Conservation (phyloP, 768 basidiomycete species). For the Jaapia argillacea region DNA sequence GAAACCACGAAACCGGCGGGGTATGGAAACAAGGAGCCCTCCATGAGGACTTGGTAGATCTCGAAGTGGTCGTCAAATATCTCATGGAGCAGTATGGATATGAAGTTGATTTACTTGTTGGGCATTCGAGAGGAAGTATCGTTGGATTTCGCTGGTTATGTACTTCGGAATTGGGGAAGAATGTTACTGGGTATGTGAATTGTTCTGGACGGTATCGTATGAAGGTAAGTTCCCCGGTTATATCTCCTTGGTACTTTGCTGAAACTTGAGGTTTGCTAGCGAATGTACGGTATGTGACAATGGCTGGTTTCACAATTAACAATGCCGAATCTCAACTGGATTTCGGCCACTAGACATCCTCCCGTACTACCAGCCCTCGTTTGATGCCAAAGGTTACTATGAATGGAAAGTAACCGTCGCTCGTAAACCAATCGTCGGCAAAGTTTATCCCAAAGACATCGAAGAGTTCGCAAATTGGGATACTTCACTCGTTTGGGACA, state of each 20-base stretch:
- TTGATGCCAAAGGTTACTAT: constrained; percentile 48
- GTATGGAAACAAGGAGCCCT: constrained; percentile 52
- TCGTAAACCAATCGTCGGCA: constrained; percentile 40
- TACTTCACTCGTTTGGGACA: constrained; percentile 54
- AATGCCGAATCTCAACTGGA: background rate
- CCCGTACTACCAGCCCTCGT: constrained; percentile 34
- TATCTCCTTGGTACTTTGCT: no score
- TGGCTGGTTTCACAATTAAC: no score
- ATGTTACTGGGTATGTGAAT: constrained; percentile 57
- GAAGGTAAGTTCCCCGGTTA: constrained; percentile 45
- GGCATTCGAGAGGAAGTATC: constrained; percentile 73
- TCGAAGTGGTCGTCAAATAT: constrained; percentile 53
- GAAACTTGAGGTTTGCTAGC: no score
- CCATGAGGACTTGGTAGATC: constrained; percentile 52
- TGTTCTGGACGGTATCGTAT: constrained; percentile 73
- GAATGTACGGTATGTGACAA: no score
- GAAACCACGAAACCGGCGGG: constrained; percentile 70
- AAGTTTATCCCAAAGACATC: constrained; percentile 49
- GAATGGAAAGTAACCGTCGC: constrained; percentile 61
- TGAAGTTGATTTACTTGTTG: constrained; percentile 57
- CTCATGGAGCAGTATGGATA: constrained; percentile 55
- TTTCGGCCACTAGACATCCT: background rate
- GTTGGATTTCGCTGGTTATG: constrained; percentile 61
- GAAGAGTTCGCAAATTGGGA: constrained; percentile 56
- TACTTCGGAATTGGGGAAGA: constrained; percentile 45